Base-by-base conservation (phyloP, 805 yeast species). In the Barnettozyma salicaria region DNA sequence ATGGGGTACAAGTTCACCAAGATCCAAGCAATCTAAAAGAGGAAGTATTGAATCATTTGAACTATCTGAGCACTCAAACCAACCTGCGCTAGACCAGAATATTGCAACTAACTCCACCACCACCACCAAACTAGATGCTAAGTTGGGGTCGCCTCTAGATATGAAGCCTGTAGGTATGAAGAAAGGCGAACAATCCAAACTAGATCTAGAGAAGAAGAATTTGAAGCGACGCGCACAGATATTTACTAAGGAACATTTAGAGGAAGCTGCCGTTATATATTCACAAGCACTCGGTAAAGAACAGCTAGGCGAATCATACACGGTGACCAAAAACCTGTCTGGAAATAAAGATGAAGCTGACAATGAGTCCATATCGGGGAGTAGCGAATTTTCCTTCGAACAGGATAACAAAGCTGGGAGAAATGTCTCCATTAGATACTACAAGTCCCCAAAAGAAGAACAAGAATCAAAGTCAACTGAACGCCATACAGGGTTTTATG, bases 341-440 rank as follows among this genome's bases (percentile, higher is more conserved):
- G 13, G 24, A 3, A 14, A 13, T 12, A 17, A 16, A 14, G n/a
- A 11, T 3, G 22, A 24, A 5, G 33, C 21, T 11, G 32, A 31
- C 13, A 26, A 31, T 7, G 34, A 37, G 5, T 39, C 44, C 4
- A 13, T 29, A 6, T 30, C 41, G 1, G 43, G 41, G 7, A 49
- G 39, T 12, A 57, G 62, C 34, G 53, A 62, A 37, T 76, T 74
- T 44, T 75, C 80, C 1, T 76, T 76, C 44, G 76, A 72, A 32
- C 61, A 63, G 29, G 67, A 64, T 13, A 58, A 55, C 2, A 46
- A 57, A 7, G 64, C 70, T n/a, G 76, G 74, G 4, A 60, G 81
- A 42, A 72, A 74, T 37, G 60, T 72, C 2, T 74, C 80, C 0
- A 65, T 70, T 17, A 68, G 72, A 40, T 75, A 74, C 50, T 75